Evolutionary conservation across 163 green algal genomes (phyloP), one percentile per base, ranked within the genome.

Genomic region (Chlamydomonas reinhardtii): DNA sequence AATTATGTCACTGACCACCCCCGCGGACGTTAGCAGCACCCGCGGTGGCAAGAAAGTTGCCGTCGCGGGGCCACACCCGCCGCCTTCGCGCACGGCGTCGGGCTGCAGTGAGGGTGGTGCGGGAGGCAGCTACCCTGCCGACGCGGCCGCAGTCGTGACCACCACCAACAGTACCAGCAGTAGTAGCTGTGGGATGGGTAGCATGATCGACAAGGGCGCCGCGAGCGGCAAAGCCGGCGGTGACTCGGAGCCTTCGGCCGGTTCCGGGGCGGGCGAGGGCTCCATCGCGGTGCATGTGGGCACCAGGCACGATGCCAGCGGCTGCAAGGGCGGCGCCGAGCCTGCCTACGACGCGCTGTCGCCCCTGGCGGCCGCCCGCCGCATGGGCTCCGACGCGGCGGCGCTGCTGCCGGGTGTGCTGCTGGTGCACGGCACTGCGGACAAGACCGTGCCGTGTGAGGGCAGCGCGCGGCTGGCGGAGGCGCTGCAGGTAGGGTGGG

Each of bases 381-480:
- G 43, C 35, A 56, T 92, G 83, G 68, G 39, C 16, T 39, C 72
- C 4, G 72, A 22, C 0, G 72, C 82, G n/a, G 72, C 72, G 4
- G 72, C 24, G 1, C 31, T 80, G 31, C 64, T 98, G 84, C 97
- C 97, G 16, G 90, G 89, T 4, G 73, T 96, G 32, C 82, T 97
- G 48, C 90, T 98, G 59, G 90, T 98, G 80, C 96, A 98, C 81
- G 97, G 96, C 54, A 97, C 92, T 3, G 65, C 82, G 1, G 97
- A 99, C 88, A 95, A 93, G 73, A 95, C 91, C 14, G 94, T 97
- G 35, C 91, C 91, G 5, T 52, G 83, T 24, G 84, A 88, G 65
- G 81, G 89, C 84, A 92, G 75, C 73, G 79, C 89, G 48, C 84
- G 91, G 74, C 96, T 98, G 54, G 74, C 78, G 29, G 79, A 89